Evolutionary conservation across 2,329 filamentous ascomycete genomes (phyloP).

Genomic region (Fusarium chuoi): DNA sequence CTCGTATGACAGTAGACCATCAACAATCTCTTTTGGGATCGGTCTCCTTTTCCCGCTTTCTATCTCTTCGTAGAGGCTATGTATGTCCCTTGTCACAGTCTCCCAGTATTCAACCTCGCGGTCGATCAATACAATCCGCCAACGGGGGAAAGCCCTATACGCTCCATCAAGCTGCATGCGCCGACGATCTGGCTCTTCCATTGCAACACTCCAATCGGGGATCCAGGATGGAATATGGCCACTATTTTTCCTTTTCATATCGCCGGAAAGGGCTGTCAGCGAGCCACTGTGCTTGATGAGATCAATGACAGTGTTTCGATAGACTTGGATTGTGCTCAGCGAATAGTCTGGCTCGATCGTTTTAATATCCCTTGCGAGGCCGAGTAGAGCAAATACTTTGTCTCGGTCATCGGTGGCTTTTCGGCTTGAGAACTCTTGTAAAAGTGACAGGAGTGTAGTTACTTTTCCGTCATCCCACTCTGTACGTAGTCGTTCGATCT

Average conservation of each 20-base stretch:
- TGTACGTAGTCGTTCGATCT: neutral
- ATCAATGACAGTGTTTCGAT: neutral
- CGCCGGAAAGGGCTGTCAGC: neutral
- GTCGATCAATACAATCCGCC: neutral
- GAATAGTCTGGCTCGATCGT: rapidly evolving
- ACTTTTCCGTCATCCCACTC: rapidly evolving
- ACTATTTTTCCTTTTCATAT: neutral
- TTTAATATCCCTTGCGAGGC: neutral
- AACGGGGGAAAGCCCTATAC: rapidly evolving
- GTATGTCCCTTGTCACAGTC: neutral
- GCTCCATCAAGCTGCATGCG: neutral
- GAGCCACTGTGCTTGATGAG: neutral
- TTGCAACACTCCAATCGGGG: neutral
- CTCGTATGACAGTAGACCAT: neutral
- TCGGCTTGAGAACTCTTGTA: neutral
- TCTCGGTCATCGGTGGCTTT: neutral
- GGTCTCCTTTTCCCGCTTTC: neutral
- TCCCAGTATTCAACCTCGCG: rapidly evolving
- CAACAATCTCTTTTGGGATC: neutral
- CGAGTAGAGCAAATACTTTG: neutral
- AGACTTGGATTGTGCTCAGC: neutral
- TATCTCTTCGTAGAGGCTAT: neutral
- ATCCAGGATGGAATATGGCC: neutral
- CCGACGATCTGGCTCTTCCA: neutral
- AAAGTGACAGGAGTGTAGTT: rapidly evolving